Evolutionary conservation across 1,139 yeast species (phyloP), one percentile per base, ranked within the genome.

Genomic region (Schizosaccharomyces versatilis): DNA sequence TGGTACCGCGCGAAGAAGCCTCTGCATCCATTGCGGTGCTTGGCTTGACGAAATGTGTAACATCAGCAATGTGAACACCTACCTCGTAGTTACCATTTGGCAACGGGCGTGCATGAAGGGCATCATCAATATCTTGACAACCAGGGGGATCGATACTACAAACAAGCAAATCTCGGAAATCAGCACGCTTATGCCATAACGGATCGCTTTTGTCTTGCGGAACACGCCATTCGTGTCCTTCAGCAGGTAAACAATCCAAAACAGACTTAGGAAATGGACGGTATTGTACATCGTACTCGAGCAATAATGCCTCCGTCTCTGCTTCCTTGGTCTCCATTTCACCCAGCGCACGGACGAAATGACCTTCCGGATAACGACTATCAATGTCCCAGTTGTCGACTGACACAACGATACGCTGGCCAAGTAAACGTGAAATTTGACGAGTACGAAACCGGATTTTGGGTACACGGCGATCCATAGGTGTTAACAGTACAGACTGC

Each of bases 101-200:
- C 6, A 55, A 52, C 19, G 47, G 40, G 60, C 75, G 72, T 0
- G 98, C 97, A 66, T 93, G 98, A 56, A 93, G 72, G 1, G 99
- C 98, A 71, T 93, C 99, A 72, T 93, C 99, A 62, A 93, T 93
- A 76, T 93, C 99, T 61, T 88, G 97, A 78, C 98, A 90, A 51
- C 83, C 81, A 1, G 96, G 96, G 12, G 99, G 99, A 73, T 93
- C 99, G 61, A 93, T 93, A 44, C 95, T 83, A 67, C 99, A 93
- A 47, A 93, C 86, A 52, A 85, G 71, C 62, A 85, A 78, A 62
- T 90, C 93, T 64, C 98, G 77, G 59, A 88, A 73, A 68, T 93
- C 99, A 56, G 72, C 76, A 66, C 99, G 78, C 61, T 79, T 77
- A 40, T 73, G 71, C 61, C 83, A 68, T 59, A 76, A 71, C 9